These are phyloP conservation scores for Ormosia emarginata DNA, from an alignment of 306 rosid species.

Conservation along the genomic window DNA sequence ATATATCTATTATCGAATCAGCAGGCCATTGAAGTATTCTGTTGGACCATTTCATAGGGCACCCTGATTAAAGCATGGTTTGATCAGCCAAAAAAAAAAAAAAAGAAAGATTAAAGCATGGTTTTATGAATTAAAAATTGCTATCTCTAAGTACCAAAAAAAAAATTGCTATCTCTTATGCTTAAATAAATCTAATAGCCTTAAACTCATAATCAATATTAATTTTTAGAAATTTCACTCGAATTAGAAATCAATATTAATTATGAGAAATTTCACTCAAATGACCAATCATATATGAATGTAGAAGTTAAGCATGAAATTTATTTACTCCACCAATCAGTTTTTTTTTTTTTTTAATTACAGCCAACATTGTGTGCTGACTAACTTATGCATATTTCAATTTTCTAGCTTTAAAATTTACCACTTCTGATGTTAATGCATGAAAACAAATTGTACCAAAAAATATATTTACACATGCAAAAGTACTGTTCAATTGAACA, in stretches of 20 bases:
- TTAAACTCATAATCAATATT: neutral
- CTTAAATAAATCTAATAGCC: neutral
- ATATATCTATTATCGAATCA: neutral
- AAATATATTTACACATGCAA: neutral
- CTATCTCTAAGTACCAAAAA: too few relatives aligned
- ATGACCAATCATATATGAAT: neutral
- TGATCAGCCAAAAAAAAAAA: too few relatives aligned
- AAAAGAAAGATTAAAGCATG: too few relatives aligned
- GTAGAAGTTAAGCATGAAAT: neutral
- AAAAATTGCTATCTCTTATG: neutral
- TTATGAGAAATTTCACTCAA: neutral
- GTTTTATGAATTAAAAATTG: neutral
- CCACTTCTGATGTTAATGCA: neutral
- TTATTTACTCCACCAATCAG: neutral
- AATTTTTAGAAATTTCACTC: neutral
- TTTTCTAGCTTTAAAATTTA: neutral
- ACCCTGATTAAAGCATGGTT: neutral
- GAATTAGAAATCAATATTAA: neutral
- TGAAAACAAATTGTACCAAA: neutral
- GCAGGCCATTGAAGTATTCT: neutral
- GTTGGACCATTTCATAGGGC: neutral
- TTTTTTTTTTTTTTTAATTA: neutral
- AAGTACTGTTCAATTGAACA: neutral
- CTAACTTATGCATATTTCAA: neutral
- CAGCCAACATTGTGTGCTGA: neutral